Conservation (phyloP, 305 asterid species). For the Salvia sclarea region DNA sequence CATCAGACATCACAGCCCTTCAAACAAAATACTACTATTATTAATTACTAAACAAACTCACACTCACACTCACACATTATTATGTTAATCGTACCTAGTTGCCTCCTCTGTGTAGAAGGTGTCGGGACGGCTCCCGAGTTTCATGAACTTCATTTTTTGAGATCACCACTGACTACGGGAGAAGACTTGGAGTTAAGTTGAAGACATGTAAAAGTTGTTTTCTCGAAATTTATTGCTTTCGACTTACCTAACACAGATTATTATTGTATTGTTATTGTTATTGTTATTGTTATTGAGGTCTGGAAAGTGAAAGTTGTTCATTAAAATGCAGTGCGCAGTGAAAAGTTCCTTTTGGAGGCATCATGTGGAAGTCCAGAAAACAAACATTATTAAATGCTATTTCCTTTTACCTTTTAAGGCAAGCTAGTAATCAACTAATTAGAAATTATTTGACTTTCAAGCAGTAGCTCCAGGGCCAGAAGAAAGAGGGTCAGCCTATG, state of each 20-base stretch:
- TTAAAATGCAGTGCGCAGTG: background rate
- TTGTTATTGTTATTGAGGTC: too few relatives aligned
- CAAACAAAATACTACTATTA: too few relatives aligned
- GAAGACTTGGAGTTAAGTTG: background rate
- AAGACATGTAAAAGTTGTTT: too few relatives aligned
- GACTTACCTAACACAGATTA: background rate
- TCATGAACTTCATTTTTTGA: constrained; percentile 72
- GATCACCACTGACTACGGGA: background rate
- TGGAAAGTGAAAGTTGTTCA: background rate
- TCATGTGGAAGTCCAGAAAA: background rate
- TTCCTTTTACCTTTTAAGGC: constrained; percentile 3
- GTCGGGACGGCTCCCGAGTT: constrained; percentile 75
- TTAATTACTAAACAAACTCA: too few relatives aligned
- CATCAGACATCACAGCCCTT: constrained; percentile 49
- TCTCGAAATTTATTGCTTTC: background rate
- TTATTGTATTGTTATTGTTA: too few relatives aligned
- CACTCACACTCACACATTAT: too few relatives aligned
- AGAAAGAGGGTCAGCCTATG: background rate
- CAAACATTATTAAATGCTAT: background rate
- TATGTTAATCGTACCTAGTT: constrained; percentile 63
- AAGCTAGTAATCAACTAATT: background rate
- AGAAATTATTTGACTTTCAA: background rate
- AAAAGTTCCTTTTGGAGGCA: constrained; percentile 16
- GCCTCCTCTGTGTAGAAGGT: constrained; percentile 77
- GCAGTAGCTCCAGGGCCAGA: background rate